Conservation (phyloP, 176 grass and related monocot genomes). For the Guadua angustifolia region DNA sequence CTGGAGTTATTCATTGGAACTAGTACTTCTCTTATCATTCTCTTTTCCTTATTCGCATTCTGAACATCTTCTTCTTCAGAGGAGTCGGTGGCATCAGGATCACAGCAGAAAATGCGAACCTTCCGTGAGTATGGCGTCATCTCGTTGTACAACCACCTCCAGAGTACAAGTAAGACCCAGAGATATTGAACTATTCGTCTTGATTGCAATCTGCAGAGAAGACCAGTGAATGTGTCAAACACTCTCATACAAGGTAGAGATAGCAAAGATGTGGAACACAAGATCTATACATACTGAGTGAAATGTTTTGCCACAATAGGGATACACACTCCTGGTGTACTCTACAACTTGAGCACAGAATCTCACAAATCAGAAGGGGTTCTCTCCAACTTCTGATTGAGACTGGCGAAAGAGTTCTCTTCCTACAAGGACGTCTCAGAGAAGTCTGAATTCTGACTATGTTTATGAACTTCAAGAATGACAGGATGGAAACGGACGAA, state of each 20-base stretch:
- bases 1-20: not conserved
- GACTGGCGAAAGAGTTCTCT: conserved; percentile 18
- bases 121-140: conserved; percentile 35
- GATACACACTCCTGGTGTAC: not conserved
- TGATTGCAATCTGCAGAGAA: conserved; percentile 28
- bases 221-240: not conserved
- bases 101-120: conserved; percentile 51
- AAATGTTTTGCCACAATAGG: conserved; percentile 20
- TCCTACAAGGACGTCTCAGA: not conserved
- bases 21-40: conserved; percentile 39
- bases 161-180: not conserved
- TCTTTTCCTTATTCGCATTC: conserved; percentile 40
- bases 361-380: not conserved
- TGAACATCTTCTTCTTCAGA: conserved; percentile 48
- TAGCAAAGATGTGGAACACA: not conserved
- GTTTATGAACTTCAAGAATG: conserved; percentile 25
- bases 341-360: not conserved
- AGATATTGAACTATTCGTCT: not conserved
- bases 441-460: not conserved
- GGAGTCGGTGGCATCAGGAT: conserved; percentile 64
- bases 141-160: not conserved
- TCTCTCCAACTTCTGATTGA: conserved; percentile 33
- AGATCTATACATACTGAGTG: conserved; percentile 35
- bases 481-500: not conserved
- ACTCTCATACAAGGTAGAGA: not conserved